These are phyloP conservation scores for Nematodospora anomalae DNA, from an alignment of 1,139 yeast genomes.

Conservation along the genomic window DNA sequence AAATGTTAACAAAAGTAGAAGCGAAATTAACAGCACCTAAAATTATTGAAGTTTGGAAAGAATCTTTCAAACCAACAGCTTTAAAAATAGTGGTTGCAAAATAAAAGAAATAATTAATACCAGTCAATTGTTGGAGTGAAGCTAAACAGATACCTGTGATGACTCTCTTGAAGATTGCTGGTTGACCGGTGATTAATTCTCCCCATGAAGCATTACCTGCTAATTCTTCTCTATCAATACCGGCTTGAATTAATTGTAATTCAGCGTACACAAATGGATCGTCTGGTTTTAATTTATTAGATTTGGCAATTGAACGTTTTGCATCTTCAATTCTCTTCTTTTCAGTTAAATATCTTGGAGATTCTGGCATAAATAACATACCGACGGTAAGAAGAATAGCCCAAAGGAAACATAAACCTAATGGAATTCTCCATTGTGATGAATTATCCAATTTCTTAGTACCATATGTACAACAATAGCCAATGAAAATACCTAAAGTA, in stretches of 20 bases:
- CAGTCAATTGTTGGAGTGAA: constrained; percentile 75
- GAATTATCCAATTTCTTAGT: constrained; percentile 54
- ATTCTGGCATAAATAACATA: constrained; percentile 63
- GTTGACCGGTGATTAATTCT: constrained; percentile 64
- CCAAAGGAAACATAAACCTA: constrained; percentile 60
- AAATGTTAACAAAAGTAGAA: constrained; percentile 68
- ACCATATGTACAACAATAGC: constrained; percentile 66
- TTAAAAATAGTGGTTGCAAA: constrained; percentile 77
- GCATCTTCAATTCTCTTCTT: constrained; percentile 43
- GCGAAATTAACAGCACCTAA: constrained; percentile 75
- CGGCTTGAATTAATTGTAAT: constrained; percentile 59
- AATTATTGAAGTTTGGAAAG: constrained; percentile 74
- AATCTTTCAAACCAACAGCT: constrained; percentile 70
- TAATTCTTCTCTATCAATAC: constrained; percentile 60
- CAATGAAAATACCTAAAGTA: constrained; percentile 68
- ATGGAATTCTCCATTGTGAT: constrained; percentile 65
- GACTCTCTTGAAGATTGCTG: constrained; percentile 62
- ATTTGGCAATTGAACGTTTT: constrained; percentile 55
- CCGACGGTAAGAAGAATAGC: constrained; percentile 53
- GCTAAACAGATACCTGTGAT: constrained; percentile 62
- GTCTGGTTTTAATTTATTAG: constrained; percentile 58
- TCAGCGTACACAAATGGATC: constrained; percentile 58
- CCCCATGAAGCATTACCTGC: constrained; percentile 71
- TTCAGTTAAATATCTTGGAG: constrained; percentile 53
- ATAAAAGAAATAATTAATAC: constrained; percentile 80